Percentiles rank a stretch among this genome's conserved stretches.
These are phyloP conservation scores for Colletotrichum musae DNA, from an alignment of 2,329 filamentous ascomycete genomes.

Conservation along the genomic window DNA sequence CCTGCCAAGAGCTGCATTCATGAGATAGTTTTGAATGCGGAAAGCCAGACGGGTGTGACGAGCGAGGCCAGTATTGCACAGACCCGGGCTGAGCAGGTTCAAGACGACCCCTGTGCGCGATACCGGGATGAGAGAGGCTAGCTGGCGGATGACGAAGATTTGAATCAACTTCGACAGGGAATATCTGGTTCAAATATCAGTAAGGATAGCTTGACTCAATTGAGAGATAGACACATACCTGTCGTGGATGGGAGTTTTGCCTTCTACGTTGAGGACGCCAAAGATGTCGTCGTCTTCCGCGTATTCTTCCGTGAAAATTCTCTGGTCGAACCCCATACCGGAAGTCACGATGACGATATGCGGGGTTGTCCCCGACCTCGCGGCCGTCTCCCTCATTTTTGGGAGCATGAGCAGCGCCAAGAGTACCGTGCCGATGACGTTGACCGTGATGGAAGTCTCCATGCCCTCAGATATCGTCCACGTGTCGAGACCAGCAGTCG, in stretches of 20 bases:
- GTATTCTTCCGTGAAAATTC: not conserved
- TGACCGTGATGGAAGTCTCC: conserved; percentile 62
- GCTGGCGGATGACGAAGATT: conserved; percentile 44
- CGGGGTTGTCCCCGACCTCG: conserved; percentile 43
- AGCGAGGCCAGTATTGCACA: conserved; percentile 47
- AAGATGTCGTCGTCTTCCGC: not conserved
- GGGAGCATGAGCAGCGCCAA: conserved; percentile 44
- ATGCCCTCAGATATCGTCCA: conserved; percentile 58
- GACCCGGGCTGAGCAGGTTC: conserved; percentile 51
- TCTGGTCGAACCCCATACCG: not conserved
- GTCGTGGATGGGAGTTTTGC: not conserved
- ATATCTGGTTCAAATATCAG: conserved; percentile 41
- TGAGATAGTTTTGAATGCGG: conserved; percentile 46
- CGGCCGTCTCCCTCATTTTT: conserved; percentile 44
- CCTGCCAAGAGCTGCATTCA: conserved; percentile 37
- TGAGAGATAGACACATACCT: not conserved
- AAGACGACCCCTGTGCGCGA: conserved; percentile 48
- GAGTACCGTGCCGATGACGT: conserved; percentile 45
- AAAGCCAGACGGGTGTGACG: conserved; percentile 18
- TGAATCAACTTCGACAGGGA: conserved; percentile 47
- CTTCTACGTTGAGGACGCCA: not conserved
- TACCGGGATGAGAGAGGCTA: conserved; percentile 45
- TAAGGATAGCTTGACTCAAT: not conserved
- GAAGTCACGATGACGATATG: conserved; percentile 41
- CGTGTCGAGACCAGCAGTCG: conserved; percentile 53